Base-by-base conservation (phyloP, 169 alveolate species). In the Plasmodium chabaudi region DNA sequence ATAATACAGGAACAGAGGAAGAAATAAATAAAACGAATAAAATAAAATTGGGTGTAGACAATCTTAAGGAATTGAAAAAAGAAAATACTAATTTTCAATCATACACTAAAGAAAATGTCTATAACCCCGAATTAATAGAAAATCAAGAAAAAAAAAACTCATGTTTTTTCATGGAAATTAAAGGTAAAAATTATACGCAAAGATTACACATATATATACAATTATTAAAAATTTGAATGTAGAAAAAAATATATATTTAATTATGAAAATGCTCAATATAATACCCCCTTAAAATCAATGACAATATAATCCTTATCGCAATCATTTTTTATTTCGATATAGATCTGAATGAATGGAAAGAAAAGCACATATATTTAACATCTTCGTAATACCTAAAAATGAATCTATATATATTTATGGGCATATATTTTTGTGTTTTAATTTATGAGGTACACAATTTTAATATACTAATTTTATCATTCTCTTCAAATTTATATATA, bases 291-390 rank as follows among this genome's bases (percentile, higher is more conserved):
- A 34, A 34, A 34, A 34, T 34, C 42, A 34, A 34, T 34, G 42
- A 3, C 42, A 34, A 34, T 34, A 34, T 34, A 34, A 34, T 34
- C 42, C 42, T 34, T 34, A 34, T 34, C 42, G 7, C 7, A 1
- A 34, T 34, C 42, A 34, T 34, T 34, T 34, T 34, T 34, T 34
- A 34, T 34, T 34, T 34, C 5, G 42, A 34, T 34, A 9, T 64
- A 77, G 88, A 77, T 42, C 49, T 77, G 34, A 77, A 64, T 15
- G 88, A 77, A 27, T 77, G 88, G 88, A 77, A 77, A 56, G 47
- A 51, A 5, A 77, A 77, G 49, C 57, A 77, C 39, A 49, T 60
- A 77, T 56, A 77, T 44, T 51, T 77, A 44, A 77, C 77, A 13
- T 77, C 88, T 25, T 77, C 88, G 88, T 77, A 77, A 23, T 21